These are phyloP conservation scores for Friedmanniomyces simplex DNA, from an alignment of 495 filamentous ascomycete genomes.

Conservation along the genomic window DNA sequence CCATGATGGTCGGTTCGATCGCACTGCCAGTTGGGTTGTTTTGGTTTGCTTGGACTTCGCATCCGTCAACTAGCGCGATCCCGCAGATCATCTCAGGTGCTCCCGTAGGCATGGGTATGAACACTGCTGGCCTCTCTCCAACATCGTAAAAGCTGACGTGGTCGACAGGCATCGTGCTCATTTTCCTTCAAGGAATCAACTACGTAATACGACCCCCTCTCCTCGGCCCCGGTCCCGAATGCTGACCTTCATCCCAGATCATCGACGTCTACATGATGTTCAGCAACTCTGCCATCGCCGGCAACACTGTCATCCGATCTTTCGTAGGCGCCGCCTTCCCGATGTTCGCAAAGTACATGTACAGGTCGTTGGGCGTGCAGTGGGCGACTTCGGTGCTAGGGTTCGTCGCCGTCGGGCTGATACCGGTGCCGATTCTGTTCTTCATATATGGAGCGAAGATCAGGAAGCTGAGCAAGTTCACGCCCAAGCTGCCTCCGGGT, in stretches of 20 bases:
- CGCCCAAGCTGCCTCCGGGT: neutral
- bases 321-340: conserved; percentile 41
- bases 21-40: conserved; percentile 1
- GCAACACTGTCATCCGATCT: conserved; percentile 38
- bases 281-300: conserved; percentile 39
- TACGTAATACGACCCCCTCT: neutral
- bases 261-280: conserved; percentile 21
- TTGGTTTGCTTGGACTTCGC: conserved; percentile 40
- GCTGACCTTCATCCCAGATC: neutral
- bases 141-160: neutral
- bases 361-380: conserved; percentile 22
- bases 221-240: no score
- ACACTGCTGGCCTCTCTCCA: neutral
- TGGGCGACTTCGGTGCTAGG: conserved; percentile 26
- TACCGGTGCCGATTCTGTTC: conserved; percentile 28
- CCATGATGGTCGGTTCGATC: conserved; percentile 16
- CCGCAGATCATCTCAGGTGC: conserved; percentile 36
- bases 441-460: conserved; percentile 54
- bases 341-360: conserved; percentile 36
- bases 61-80: conserved; percentile 37
- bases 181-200: conserved; percentile 32
- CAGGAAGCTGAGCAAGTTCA: conserved; percentile 15
- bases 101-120: conserved; percentile 15
- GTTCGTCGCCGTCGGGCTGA: conserved; percentile 24
- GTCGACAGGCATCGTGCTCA: neutral